A percentile compares a stretch with the other conserved stretches of the same genome.
phyloP scores from a whole-genome alignment of 2,329 filamentous ascomycete species.

The Trichophyton benhamiae region DNA sequence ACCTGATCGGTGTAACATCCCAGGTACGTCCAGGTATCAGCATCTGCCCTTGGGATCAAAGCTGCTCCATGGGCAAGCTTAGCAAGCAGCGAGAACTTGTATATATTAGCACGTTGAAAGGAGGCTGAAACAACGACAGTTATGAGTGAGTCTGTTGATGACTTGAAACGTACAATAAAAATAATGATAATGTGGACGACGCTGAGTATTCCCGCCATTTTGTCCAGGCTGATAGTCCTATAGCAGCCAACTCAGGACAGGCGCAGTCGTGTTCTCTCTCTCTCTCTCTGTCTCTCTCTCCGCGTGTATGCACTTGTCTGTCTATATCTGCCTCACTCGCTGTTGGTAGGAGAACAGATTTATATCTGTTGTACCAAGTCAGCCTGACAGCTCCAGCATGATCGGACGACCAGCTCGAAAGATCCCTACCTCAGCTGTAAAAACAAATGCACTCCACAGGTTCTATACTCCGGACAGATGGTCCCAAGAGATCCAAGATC shows the following conservation, averaged over 20 bases:
- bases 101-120: too few species aligned
- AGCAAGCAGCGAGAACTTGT: slow-evolving; percentile 9
- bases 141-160: not conserved
- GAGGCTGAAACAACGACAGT: too few species aligned
- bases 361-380: not conserved
- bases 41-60: slow-evolving; percentile 12
- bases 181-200: not conserved
- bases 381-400: not conserved
- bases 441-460: not conserved
- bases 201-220: not conserved
- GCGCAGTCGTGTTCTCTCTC: not conserved
- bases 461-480: not conserved
- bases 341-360: not conserved
- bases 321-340: too few species aligned
- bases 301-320: too few species aligned
- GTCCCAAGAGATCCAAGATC: not conserved
- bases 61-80: slow-evolving; percentile 10
- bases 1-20: slow-evolving; percentile 18
- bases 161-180: not conserved
- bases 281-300: not conserved
- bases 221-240: not conserved
- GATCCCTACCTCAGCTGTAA: not conserved
- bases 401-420: not conserved
- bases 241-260: not conserved
- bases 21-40: slow-evolving; percentile 15